Evolutionary conservation across 306 rosid genomes (phyloP).

Genomic region (Vigna trinervia): DNA sequence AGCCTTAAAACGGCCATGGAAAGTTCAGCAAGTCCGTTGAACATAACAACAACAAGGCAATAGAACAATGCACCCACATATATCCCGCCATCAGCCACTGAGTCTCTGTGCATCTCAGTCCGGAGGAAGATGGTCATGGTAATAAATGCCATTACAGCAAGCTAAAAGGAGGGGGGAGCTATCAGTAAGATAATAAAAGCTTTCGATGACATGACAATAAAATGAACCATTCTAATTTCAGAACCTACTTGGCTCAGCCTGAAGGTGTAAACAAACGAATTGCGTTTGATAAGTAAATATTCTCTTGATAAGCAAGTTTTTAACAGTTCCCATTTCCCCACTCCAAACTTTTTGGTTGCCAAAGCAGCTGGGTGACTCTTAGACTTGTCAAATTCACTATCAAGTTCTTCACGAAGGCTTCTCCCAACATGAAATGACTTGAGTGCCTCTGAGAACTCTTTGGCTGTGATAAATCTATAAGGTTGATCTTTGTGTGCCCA

Average conservation of each 20-base stretch:
- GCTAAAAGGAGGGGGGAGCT: conserved; percentile 29
- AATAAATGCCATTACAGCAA: conserved; percentile 57
- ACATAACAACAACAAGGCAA: conserved; percentile 14
- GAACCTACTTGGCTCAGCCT: conserved; percentile 62
- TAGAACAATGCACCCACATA: neutral
- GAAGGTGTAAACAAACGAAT: conserved; percentile 58
- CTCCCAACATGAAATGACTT: conserved; percentile 56
- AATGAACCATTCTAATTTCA: neutral
- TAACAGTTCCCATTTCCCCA: conserved; percentile 25
- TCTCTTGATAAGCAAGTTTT: conserved; percentile 67
- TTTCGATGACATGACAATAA: neutral
- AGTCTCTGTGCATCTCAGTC: conserved; percentile 63
- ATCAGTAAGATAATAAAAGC: conserved; percentile 7
- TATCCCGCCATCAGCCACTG: neutral
- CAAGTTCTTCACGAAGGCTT: conserved; percentile 46
- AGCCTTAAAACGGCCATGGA: conserved; percentile 60
- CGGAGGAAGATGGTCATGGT: conserved; percentile 66
- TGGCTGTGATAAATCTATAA: conserved; percentile 51
- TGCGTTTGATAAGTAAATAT: conserved; percentile 62
- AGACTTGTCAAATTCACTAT: conserved; percentile 56
- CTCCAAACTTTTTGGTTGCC: conserved; percentile 54
- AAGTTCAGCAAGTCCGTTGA: conserved; percentile 66
- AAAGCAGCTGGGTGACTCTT: conserved; percentile 64
- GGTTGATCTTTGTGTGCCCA: conserved; percentile 55
- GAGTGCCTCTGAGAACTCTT: conserved; percentile 57